Percentiles rank a stretch among this genome's conserved stretches.
Evolutionary conservation across 495 filamentous ascomycete genomes (phyloP).

Genomic region (Penicillium simplicissimum): DNA sequence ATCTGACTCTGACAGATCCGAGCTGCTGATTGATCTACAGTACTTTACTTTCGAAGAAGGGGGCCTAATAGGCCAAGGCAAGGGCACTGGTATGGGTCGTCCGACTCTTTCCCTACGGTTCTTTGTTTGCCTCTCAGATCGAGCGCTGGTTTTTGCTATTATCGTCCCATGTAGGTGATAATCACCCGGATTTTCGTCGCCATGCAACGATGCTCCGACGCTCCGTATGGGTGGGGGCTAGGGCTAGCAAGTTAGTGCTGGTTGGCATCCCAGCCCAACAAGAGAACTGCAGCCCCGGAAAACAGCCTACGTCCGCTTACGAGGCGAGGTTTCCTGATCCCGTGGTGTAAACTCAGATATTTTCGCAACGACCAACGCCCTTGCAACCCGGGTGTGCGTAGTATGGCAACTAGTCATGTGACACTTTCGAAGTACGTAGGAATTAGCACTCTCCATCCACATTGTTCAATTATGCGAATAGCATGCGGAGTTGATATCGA

Average conservation of each 20-base stretch:
- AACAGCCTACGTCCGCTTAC: neutral
- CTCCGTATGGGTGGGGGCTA: neutral
- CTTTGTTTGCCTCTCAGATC: neutral
- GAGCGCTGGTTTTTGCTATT: neutral
- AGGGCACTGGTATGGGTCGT: neutral
- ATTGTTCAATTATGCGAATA: no score
- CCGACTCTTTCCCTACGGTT: neutral
- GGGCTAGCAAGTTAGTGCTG: no score
- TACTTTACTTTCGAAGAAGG: neutral
- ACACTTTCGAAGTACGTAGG: no score
- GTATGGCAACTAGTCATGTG: no score
- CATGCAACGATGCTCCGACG: neutral
- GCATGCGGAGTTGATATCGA: no score
- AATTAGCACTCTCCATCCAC: no score
- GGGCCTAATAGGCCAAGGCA: neutral
- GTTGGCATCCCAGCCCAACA: neutral
- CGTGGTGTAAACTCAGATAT: neutral
- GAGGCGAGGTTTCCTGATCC: neutral
- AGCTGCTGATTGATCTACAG: neutral
- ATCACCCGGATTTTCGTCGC: neutral
- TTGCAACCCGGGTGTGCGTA: neutral
- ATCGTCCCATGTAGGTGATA: neutral
- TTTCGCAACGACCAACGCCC: neutral
- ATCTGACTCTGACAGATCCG: conserved; percentile 6
- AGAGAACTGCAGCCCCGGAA: neutral